phyloP scores from a whole-genome alignment of 225 moss, liverwort and hornwort species.

The Ulota crispa region DNA sequence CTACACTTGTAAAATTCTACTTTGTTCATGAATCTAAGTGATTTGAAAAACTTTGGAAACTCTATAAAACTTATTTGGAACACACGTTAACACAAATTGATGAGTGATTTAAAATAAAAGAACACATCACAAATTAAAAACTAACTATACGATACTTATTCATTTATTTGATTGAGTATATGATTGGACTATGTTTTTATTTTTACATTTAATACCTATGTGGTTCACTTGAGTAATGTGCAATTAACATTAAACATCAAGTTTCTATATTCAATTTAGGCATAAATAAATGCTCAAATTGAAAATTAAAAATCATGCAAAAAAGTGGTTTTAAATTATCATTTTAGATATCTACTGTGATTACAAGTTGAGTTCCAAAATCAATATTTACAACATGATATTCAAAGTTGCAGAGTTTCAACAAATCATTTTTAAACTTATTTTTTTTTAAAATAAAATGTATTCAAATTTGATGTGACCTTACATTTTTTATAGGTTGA shows the following conservation, averaged over 20 bases:
- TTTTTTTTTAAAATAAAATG: background rate
- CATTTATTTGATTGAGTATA: no score
- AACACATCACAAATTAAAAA: background rate
- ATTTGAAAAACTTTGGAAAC: fast-evolving
- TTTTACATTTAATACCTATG: background rate
- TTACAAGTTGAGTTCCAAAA: background rate
- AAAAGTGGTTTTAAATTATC: background rate
- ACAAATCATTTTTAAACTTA: background rate
- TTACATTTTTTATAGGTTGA: background rate
- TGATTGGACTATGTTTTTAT: background rate
- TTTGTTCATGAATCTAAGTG: background rate
- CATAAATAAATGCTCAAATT: background rate
- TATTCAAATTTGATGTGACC: background rate
- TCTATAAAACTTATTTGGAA: background rate
- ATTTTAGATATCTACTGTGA: background rate
- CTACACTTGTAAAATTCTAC: background rate
- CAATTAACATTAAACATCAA: background rate
- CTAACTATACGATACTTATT: background rate
- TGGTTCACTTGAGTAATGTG: background rate
- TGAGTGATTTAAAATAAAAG: background rate
- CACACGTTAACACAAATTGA: fast-evolving
- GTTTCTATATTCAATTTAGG: background rate
- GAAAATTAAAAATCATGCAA: fast-evolving
- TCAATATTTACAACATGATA: background rate
- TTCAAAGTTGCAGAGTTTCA: background rate